Evolutionary conservation across 805 yeast species (phyloP), one percentile per base, ranked within the genome.

Genomic region (Metschnikowia rubicola): DNA sequence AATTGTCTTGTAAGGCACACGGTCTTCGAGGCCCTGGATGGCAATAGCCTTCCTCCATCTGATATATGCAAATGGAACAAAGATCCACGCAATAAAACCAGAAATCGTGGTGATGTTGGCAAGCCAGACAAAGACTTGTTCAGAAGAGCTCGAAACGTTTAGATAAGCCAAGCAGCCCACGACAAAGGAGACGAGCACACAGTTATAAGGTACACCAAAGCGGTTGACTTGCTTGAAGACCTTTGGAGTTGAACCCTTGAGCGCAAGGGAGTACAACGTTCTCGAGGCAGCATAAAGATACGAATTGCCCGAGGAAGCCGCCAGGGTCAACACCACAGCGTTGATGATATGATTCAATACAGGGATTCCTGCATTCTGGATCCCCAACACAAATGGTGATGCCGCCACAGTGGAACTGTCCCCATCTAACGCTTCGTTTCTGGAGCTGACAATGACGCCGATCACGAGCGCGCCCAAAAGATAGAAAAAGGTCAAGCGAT

Each of bases 321-420:
- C 86, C 38, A 86, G 80, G 7, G 88, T 73, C 45, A 89, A 73
- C 46, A 89, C 75, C 32, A 88, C 78, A 1, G 80, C 95, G 65
- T 90, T 90, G 48, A 90, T 89, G 50, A 89, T 75, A 58, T 84
- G 79, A 26, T 95, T 95, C 41, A 88, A 70, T 0, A 78, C 83
- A 33, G 71, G 78, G 44, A 89, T 84, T 1, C 79, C 76, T 57
- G 88, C 67, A 46, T 73, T 75, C 65, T 75, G 76, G 89, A 89
- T 88, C 3, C 92, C 92, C 57, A 89, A 80, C 42, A 87, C 94
- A 58, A 84, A 88, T 0, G 96, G 94, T 17, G 85, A 80, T n/a
- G 84, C 82, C 30, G 90, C 81, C 19, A 85, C 86, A 55, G 77
- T 65, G 40, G 48, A 39, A 11, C 47, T 34, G 19, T 62, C 65